phyloP scores from a whole-genome alignment of 805 yeast genomes.

The Blastobotrys peoriensis region DNA sequence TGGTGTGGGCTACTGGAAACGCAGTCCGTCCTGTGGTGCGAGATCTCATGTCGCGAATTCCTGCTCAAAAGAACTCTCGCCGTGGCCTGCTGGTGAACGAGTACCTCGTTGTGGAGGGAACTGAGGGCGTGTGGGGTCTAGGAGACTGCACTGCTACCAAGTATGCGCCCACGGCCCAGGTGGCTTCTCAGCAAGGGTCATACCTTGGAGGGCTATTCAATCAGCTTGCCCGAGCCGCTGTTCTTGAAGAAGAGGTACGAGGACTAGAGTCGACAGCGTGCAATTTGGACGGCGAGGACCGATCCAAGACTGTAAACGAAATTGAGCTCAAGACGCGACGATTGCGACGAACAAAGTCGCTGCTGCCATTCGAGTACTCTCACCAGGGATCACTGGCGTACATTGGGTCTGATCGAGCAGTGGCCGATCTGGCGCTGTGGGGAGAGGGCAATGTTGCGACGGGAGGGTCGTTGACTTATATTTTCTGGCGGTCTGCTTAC shows the following conservation, averaged over 20 bases:
- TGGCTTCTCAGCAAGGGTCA: conserved; percentile 89
- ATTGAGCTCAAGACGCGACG: conserved; percentile 40
- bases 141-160: conserved; percentile 93
- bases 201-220: conserved; percentile 70
- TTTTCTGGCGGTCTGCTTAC: conserved; percentile 94
- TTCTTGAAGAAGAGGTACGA: conserved; percentile 33
- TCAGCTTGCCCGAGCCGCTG: conserved; percentile 37
- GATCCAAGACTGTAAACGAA: conserved; percentile 37
- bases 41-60: conserved; percentile 59
- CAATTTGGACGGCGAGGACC: conserved; percentile 26
- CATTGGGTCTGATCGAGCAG: conserved; percentile 86
- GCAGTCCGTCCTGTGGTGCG: conserved; percentile 74
- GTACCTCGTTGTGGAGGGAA: conserved; percentile 74
- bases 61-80: conserved; percentile 71
- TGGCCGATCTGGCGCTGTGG: conserved; percentile 71
- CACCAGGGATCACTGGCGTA: conserved; percentile 94
- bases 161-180: conserved; percentile 95
- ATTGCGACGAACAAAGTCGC: conserved; percentile 31
- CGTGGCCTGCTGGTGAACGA: conserved; percentile 88
- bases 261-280: conserved; percentile 33
- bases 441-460: conserved; percentile 71
- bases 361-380: conserved; percentile 62
- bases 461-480: conserved; percentile 81
- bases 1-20: conserved; percentile 98
- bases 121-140: conserved; percentile 74